Evolutionary conservation across 2,329 filamentous ascomycete species (phyloP).

Genomic region (Sporothrix pseudoabietina): DNA sequence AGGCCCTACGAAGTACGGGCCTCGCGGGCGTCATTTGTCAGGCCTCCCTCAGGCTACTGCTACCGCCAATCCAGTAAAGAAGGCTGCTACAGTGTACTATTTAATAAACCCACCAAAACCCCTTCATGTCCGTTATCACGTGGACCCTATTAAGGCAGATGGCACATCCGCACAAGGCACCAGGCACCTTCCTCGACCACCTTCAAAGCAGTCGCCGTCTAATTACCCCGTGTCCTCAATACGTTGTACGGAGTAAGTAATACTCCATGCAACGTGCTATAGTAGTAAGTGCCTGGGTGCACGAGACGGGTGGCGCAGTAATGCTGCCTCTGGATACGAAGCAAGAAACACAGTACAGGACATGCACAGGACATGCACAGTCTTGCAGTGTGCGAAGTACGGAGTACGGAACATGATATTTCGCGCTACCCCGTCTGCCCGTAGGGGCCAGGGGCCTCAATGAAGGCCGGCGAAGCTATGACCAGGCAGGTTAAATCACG

Average conservation of each 20-base stretch:
- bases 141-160: background rate
- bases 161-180: too few species aligned
- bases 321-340: background rate
- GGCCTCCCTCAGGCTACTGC: background rate
- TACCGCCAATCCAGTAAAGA: background rate
- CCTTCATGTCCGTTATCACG: background rate
- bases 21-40: constrained; percentile 12
- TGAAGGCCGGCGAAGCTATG: background rate
- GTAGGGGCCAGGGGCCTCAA: too few species aligned
- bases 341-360: too few species aligned
- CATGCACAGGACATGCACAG: too few species aligned
- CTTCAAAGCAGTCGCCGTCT: background rate
- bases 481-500: background rate
- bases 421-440: too few species aligned
- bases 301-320: background rate
- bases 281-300: background rate
- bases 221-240: too few species aligned
- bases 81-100: background rate
- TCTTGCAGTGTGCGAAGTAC: too few species aligned
- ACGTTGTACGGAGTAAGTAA: too few species aligned
- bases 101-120: background rate
- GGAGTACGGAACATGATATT: too few species aligned
- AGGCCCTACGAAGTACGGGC: background rate
- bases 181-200: too few species aligned
- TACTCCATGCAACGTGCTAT: too few species aligned